Conservation (phyloP, 2,329 filamentous ascomycete species). For the Akanthomyces uredinophilus region DNA sequence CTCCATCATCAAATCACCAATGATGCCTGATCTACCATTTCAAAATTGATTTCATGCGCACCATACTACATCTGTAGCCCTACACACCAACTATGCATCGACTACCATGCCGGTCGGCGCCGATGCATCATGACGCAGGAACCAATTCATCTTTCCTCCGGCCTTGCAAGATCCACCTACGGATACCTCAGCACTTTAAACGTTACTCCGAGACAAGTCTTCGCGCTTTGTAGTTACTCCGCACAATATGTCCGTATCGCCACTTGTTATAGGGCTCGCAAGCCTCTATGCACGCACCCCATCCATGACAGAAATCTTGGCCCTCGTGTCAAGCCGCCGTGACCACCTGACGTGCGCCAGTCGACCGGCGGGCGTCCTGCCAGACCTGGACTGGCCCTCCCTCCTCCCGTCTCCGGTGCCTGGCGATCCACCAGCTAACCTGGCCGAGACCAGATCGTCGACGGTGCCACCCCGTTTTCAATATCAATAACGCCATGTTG, state of each 20-base stretch:
- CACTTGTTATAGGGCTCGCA: background rate
- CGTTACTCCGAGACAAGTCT: background rate
- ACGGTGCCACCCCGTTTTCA: background rate
- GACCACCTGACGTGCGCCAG: constrained; percentile 3
- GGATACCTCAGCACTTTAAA: background rate
- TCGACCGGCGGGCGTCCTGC: background rate
- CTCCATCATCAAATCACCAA: background rate
- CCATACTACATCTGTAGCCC: background rate
- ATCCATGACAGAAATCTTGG: background rate
- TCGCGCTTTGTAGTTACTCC: background rate
- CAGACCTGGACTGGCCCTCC: constrained; percentile 1
- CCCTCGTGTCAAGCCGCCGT: background rate
- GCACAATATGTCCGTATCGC: background rate
- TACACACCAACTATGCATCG: background rate
- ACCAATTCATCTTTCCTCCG: background rate
- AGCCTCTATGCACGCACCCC: background rate
- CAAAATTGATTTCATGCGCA: background rate
- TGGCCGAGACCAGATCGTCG: background rate
- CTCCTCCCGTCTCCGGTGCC: constrained; percentile 3
- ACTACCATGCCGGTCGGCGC: background rate
- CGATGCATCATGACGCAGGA: background rate
- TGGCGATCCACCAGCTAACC: constrained; percentile 5
- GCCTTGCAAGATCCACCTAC: background rate
- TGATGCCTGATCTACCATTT: background rate
- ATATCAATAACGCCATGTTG: background rate